Evolutionary conservation across 768 basidiomycete genomes (phyloP).

Genomic region (Amanita subjunquillea): DNA sequence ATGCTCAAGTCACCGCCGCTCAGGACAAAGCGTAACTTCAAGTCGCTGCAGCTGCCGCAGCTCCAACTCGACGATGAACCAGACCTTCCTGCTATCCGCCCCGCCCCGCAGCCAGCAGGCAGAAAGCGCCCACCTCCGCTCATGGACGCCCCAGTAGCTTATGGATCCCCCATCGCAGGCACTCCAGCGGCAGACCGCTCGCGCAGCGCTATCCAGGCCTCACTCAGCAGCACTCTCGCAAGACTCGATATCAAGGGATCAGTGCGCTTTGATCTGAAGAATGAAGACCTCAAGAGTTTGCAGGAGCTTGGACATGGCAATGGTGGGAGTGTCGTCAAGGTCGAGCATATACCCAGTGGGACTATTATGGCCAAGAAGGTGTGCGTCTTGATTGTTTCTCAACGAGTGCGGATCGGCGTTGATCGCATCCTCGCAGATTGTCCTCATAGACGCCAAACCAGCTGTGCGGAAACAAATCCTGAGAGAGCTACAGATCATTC

Average conservation of each 20-base stretch:
- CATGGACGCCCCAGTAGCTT: conserved; percentile 27
- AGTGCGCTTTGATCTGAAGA: conserved; percentile 72
- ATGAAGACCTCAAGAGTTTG: conserved; percentile 85
- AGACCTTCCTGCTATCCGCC: neutral
- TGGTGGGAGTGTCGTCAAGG: conserved; percentile 95
- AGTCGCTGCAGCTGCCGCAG: conserved; percentile 55
- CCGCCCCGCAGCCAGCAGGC: conserved; percentile 15
- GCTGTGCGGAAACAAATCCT: conserved; percentile 95
- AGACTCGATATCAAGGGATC: conserved; percentile 70
- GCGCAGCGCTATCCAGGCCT: conserved; percentile 59
- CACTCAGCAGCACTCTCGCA: conserved; percentile 78
- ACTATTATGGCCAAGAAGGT: conserved; percentile 99
- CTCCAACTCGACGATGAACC: neutral
- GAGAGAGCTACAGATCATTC: conserved; percentile 97
- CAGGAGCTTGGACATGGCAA: conserved; percentile 93
- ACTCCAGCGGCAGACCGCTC: conserved; percentile 42
- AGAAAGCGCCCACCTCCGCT: conserved; percentile 76
- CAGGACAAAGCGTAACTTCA: conserved; percentile 90
- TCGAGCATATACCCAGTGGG: conserved; percentile 83
- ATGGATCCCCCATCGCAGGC: neutral
- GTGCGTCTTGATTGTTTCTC: conserved; percentile 12
- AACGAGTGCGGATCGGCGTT: conserved; percentile 15
- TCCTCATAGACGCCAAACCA: conserved; percentile 94
- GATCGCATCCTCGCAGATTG: conserved; percentile 37
- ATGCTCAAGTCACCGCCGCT: conserved; percentile 28